Percentiles rank a stretch among this genome's conserved stretches.
These are phyloP conservation scores for Symmetrospora coprosmae DNA, from an alignment of 768 basidiomycete species.

Conservation along the genomic window DNA sequence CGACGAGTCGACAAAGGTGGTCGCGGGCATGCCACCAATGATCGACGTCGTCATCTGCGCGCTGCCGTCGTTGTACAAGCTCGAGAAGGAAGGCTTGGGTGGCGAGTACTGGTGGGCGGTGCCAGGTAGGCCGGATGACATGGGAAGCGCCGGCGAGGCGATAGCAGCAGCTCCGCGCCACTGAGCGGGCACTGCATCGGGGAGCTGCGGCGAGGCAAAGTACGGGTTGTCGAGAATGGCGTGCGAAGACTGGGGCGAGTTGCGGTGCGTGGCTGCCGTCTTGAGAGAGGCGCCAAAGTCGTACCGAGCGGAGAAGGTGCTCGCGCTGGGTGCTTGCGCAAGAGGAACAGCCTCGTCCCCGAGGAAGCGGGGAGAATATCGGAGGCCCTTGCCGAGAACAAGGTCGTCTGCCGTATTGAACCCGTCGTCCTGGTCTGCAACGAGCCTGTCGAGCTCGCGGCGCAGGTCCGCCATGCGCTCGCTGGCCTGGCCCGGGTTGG, in stretches of 20 bases:
- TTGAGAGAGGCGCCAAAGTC: constrained; percentile 39
- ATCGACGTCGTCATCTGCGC: not conserved
- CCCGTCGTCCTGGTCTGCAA: constrained; percentile 35
- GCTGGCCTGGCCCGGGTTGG: constrained; percentile 38
- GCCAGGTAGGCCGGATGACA: not conserved
- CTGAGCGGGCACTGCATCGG: constrained; percentile 1
- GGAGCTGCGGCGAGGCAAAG: constrained; percentile 9
- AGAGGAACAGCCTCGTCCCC: constrained; percentile 28
- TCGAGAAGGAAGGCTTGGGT: not conserved
- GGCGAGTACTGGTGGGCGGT: not conserved
- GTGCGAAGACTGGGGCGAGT: not conserved
- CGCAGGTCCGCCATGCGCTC: constrained; percentile 51
- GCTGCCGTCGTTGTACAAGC: not conserved
- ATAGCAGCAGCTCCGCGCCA: constrained; percentile 9
- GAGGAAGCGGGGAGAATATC: constrained; percentile 6
- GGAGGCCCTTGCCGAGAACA: constrained; percentile 15
- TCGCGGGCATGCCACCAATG: constrained; percentile 18
- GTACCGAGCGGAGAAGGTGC: constrained; percentile 36
- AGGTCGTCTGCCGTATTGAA: constrained; percentile 22
- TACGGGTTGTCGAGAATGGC: constrained; percentile 22
- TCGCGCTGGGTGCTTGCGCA: constrained; percentile 24
- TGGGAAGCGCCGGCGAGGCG: not conserved
- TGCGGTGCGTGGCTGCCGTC: not conserved
- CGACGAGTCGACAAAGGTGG: not conserved
- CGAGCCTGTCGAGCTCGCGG: constrained; percentile 55